phyloP scores from a whole-genome alignment of 2,329 filamentous ascomycete genomes.

The Phaeosphaeriaceae sp. region DNA sequence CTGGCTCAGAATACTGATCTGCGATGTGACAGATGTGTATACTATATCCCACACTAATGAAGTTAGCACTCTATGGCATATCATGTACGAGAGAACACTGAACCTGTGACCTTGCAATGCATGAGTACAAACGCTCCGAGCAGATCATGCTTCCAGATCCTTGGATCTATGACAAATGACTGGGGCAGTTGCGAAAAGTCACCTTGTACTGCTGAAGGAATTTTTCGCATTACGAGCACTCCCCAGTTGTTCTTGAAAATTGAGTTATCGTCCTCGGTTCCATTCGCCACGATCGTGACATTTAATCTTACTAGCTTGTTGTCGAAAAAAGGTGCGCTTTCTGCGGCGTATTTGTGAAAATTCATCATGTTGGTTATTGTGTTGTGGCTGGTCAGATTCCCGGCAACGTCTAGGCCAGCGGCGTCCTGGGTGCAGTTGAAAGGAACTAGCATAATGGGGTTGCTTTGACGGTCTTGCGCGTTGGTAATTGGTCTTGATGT shows the following conservation, averaged over 20 bases:
- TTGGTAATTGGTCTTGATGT: background rate
- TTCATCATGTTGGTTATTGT: conserved; percentile 1
- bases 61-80: background rate
- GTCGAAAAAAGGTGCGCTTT: conserved; percentile 2
- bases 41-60: conserved; percentile 12
- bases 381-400: conserved; percentile 12
- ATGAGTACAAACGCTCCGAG: conserved; percentile 9
- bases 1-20: background rate
- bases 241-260: conserved; percentile 17
- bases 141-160: conserved; percentile 14
- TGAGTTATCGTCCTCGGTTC: conserved; percentile 10
- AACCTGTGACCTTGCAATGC: conserved; percentile 16
- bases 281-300: background rate
- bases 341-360: conserved; percentile 1
- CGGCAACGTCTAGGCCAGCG: conserved; percentile 12
- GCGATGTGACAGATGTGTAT: conserved; percentile 2
- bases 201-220: conserved; percentile 11
- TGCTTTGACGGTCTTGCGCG: background rate
- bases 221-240: conserved; percentile 8
- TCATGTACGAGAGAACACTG: background rate
- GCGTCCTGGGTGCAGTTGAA: conserved; percentile 17
- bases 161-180: conserved; percentile 6
- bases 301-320: background rate
- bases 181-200: conserved; percentile 9
- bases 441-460: conserved; percentile 3